Base-by-base conservation (phyloP, 1,284 basidiomycete species). In the Papiliotrema terrestris region DNA sequence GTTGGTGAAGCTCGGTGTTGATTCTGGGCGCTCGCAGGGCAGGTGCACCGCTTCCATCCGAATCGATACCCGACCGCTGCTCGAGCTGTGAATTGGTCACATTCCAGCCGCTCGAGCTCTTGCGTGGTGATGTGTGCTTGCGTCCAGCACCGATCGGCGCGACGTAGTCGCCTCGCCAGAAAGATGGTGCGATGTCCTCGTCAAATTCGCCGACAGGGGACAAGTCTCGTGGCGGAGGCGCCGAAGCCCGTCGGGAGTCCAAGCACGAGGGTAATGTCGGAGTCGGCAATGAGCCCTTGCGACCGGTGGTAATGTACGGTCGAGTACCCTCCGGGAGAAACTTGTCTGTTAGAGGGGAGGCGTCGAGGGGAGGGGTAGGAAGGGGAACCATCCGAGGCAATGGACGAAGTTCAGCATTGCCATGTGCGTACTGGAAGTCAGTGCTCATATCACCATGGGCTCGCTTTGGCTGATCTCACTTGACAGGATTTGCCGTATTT, bases 401-500 rank as follows among this genome's bases (percentile, higher is more conserved):
- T 5, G 45, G 15, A 9, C 55, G 54, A 36, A 65, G 59, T 15
- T 65, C 63, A 15, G 61, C 45, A 11, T 44, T 19, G 15, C 63
- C 63, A 47, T 65, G 63, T 14, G 63, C 63, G 49, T 55, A 65
- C 61, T 65, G 44, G 13, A n/a, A n/a, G n/a, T 45, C 13, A 8
- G 19, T 13, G 13, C 5, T 19, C 5, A 45, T 8, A 20, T 19
- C 14, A 9, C 8, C 6, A 9, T 5, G 20, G 13, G 17, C 4
- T 39, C 39, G 43, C 43, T 41, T 39, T 13, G 8, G 19, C 13
- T 26, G 9, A 9, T 6, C 60, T 54, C 37, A 62, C 60, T 48
- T 60, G 58, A 48, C 61, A 63, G n/a, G 43, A 23, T 1, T 20
- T 38, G 3, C 52, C 58, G 32, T 58, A 60, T 35, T 54, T 54